Base-by-base conservation (phyloP, 2,329 filamentous ascomycete genomes). In the Calonectria hawksworthii region DNA sequence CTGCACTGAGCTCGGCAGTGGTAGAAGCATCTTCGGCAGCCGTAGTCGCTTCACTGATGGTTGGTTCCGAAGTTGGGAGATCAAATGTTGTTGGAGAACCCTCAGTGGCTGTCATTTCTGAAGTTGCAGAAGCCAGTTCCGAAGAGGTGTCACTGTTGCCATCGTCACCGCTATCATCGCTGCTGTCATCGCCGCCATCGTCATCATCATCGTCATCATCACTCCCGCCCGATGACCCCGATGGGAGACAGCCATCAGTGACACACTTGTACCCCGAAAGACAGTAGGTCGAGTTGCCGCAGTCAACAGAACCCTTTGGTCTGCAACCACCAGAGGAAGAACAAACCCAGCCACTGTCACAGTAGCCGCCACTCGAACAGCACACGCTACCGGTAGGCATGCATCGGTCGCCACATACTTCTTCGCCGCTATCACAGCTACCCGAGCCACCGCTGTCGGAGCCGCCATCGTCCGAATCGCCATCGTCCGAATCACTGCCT, bases 231-330 rank as follows among this genome's bases (percentile, higher is more conserved):
- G 66, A 59, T 21, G 68, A 70, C 5, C 50, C 50, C 4, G 68
- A 54, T 18, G 23, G 61, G 8, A 36, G 18, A 32, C 70, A 73
- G 5, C 41, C 30, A 7, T 26, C 54, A 13, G 18, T 51, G 18
- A 59, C 52, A 34, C 70, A 73, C 10, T 28, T 28, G 16, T 68
- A 71, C 6, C 72, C 72, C 2, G 68, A 18, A 30, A 56, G 50
- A 11, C 68, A 74, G 30, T 68, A 74, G 4, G 36, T 50, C 1
- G 50, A 64, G 16, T 59, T 56, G 44, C 54, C 63, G 23, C 72
- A 74, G 34, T 70, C 69, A 11, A 71, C 54, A 6, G 51, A 56
- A 3, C 44, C 68, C 32, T 56, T 26, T 11, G 68, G 68, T 13
- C 36, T 71, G 61, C 68, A 71, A 11, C 68, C 59, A 4, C 68